phyloP scores from a whole-genome alignment of 2,329 filamentous ascomycete genomes.

The Exophiala sp. region DNA sequence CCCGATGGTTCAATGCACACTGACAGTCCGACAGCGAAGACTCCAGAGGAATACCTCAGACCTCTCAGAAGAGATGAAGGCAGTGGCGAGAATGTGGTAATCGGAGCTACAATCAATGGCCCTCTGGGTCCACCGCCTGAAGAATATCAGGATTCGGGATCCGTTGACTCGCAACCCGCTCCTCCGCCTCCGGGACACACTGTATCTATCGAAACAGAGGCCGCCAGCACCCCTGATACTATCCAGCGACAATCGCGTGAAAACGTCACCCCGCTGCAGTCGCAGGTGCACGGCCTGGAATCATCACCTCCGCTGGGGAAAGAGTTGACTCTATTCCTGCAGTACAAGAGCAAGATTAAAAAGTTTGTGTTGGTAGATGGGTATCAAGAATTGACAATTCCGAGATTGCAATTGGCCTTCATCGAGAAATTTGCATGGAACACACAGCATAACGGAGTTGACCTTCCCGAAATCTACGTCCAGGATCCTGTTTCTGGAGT shows the following conservation, averaged over 20 bases:
- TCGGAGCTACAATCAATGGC: conserved; percentile 56
- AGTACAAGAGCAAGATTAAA: conserved; percentile 29
- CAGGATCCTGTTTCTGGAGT: conserved; percentile 93
- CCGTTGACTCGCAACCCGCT: conserved; percentile 33
- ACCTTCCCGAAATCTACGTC: conserved; percentile 95
- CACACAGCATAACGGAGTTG: conserved; percentile 84
- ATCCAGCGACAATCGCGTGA: conserved; percentile 13
- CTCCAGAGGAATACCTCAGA: conserved; percentile 60
- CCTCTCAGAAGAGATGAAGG: conserved; percentile 33
- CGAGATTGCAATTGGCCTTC: conserved; percentile 85
- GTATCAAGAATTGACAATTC: conserved; percentile 75
- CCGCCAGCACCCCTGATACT: conserved; percentile 17
- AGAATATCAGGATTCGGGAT: conserved; percentile 33
- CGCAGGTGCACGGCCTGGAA: conserved; percentile 53
- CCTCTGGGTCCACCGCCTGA: conserved; percentile 44
- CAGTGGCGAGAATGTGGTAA: conserved; percentile 34
- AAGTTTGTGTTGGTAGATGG: conserved; percentile 43
- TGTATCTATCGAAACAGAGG: conserved; percentile 1
- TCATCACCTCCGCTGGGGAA: conserved; percentile 70
- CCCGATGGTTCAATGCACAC: conserved; percentile 33
- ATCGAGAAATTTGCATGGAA: conserved; percentile 99
- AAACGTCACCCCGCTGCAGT: conserved; percentile 37
- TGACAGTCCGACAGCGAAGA: conserved; percentile 49
- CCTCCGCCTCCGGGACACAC: conserved; percentile 26
- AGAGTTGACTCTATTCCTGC: conserved; percentile 75